Base-by-base conservation (phyloP, 768 basidiomycete genomes). In the Strobilomyces dryophilus region DNA sequence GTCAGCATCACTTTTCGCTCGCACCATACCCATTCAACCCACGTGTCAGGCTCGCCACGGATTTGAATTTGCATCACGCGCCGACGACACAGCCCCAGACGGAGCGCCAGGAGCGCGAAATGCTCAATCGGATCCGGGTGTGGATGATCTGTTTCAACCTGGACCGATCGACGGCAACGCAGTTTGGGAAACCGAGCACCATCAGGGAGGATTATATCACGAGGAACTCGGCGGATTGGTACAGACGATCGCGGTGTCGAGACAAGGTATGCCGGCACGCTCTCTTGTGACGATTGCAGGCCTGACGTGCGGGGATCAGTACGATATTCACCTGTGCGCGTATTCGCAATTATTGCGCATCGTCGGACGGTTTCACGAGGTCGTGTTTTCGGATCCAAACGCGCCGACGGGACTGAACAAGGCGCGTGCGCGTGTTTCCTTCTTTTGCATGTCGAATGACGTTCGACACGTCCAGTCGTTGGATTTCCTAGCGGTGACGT, bases 121-220 rank as follows among this genome's bases (percentile, higher is more conserved):
- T 89, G 32, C 71, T 93, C 61, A 95, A 97, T 66, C 83, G 87
- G 53, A 84, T 82, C 39, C 74, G 93, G n/a, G 83, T 87, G 27
- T 97, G 92, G 92, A 80, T 95, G 76, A 87, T 89, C 47, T 94
- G 90, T 66, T 93, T 87, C 72, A 90, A 91, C 64, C 67, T 95
- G 52, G 93, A 97, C 66, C 81, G 89, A 17, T 93, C 91, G 26
- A 86, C 87, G 3, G 85, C 90, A 2, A 92, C 88, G 3, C 87
- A 93, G 66, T 90, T 92, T 66, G 93, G 92, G 4, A 93, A 93
- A 68, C 90, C 92, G 3, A 85, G 85, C 12, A 92, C 90, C 9
- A 85, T 95, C 64, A 87, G 87, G 60, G 92, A 93, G 61, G 90
- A 94, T 64, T 85, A 79, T 51, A 82, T 87, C 57, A 81, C 89